Evolutionary conservation across 163 green algal genomes (phyloP).

Genomic region (Volvox carteri): DNA sequence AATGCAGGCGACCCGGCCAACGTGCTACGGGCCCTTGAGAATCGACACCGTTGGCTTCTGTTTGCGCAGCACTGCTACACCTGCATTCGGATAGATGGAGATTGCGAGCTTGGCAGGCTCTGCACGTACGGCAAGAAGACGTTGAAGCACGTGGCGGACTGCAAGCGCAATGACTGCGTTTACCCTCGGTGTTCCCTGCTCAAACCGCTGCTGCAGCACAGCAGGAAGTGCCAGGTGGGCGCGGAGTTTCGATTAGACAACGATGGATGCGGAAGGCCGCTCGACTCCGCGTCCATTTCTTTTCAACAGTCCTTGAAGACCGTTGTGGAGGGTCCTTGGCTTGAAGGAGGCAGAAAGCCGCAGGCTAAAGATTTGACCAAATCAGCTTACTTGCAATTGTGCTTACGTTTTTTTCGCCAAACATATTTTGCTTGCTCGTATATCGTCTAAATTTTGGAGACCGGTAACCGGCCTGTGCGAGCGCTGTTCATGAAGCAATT

Average conservation of each 20-base stretch:
- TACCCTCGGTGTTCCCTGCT: constrained; percentile 44
- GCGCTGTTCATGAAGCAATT: no score
- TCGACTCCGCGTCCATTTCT: no score
- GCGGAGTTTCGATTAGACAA: background rate
- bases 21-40: constrained; percentile 32
- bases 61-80: constrained; percentile 57
- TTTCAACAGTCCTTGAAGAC: no score
- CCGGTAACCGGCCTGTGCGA: no score
- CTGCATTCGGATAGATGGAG: background rate
- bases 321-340: no score
- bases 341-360: no score
- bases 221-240: constrained; percentile 46
- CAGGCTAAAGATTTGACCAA: no score
- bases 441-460: no score
- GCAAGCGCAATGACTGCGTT: constrained; percentile 1
- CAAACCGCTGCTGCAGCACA: constrained; percentile 48
- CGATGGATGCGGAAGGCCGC: no score
- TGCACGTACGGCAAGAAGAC: constrained; percentile 52
- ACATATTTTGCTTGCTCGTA: no score
- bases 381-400: no score
- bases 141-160: constrained; percentile 25
- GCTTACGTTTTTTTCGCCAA: no score
- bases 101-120: constrained; percentile 49
- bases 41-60: constrained; percentile 48
- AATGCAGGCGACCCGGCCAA: background rate